Evolutionary conservation across 2,329 filamentous ascomycete genomes (phyloP).

Genomic region (Cadophora malorum): DNA sequence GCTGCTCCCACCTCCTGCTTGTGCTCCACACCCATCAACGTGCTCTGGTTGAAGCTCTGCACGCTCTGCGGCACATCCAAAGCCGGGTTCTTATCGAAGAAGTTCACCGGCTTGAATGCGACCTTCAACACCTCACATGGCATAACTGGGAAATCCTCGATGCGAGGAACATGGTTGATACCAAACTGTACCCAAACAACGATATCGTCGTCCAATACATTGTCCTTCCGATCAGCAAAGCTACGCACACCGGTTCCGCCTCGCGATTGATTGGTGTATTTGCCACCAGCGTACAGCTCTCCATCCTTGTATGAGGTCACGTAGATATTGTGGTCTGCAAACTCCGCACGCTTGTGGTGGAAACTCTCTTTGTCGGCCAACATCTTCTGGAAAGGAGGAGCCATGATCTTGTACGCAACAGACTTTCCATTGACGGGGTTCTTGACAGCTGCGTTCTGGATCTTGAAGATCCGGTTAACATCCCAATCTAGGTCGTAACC

Average conservation of each 20-base stretch:
- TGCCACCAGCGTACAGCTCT: slow-evolving; percentile 59
- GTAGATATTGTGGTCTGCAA: slow-evolving; percentile 61
- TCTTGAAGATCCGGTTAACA: slow-evolving; percentile 62
- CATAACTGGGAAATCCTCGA: slow-evolving; percentile 74
- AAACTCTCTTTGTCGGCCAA: slow-evolving; percentile 56
- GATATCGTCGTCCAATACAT: slow-evolving; percentile 58
- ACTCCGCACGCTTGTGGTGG: slow-evolving; percentile 58
- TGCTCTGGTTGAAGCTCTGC: slow-evolving; percentile 51
- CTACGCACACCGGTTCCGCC: slow-evolving; percentile 59
- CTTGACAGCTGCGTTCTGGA: slow-evolving; percentile 57
- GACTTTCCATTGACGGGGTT: slow-evolving; percentile 61
- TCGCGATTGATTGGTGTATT: slow-evolving; percentile 63
- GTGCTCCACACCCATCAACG: slow-evolving; percentile 34
- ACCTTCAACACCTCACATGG: slow-evolving; percentile 63
- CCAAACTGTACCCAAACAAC: slow-evolving; percentile 65
- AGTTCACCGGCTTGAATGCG: slow-evolving; percentile 57
- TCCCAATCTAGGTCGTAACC: slow-evolving; percentile 56
- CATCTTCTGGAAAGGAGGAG: slow-evolving; percentile 63
- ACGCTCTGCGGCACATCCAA: slow-evolving; percentile 56
- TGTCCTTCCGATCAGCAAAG: slow-evolving; percentile 58
- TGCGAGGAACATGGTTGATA: slow-evolving; percentile 68
- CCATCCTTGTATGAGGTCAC: slow-evolving; percentile 60
- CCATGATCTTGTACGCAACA: slow-evolving; percentile 62
- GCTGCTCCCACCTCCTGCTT: slow-evolving; percentile 34
- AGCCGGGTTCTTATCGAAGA: slow-evolving; percentile 58